These are phyloP conservation scores for Fusarium sp. DNA, from an alignment of 2,329 filamentous ascomycete genomes.

Conservation along the genomic window DNA sequence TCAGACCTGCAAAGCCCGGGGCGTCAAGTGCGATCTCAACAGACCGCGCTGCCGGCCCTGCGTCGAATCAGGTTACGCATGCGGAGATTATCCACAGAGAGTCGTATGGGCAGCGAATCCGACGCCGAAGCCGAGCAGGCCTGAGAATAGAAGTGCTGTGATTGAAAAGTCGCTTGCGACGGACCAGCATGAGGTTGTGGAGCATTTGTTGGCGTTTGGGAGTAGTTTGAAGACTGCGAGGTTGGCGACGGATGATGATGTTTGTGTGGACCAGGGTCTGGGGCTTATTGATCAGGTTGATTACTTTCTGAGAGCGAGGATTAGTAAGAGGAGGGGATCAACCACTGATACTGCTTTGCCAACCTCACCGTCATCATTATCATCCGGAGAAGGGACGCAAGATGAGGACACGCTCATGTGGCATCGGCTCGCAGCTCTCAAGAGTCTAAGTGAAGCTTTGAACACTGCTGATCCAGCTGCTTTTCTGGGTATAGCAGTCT, in stretches of 20 bases:
- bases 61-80: slow-evolving; percentile 43
- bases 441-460: slow-evolving; percentile 52
- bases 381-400: neutral
- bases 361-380: neutral
- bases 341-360: neutral
- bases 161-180: slow-evolving; percentile 1
- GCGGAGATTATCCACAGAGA: slow-evolving; percentile 47
- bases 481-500: slow-evolving; percentile 55
- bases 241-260: neutral
- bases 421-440: slow-evolving; percentile 48
- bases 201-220: slow-evolving; percentile 38
- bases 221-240: slow-evolving; percentile 39
- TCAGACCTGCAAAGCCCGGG: slow-evolving; percentile 39
- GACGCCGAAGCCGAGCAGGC: neutral
- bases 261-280: slow-evolving; percentile 28
- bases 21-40: slow-evolving; percentile 46
- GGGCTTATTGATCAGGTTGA: slow-evolving; percentile 41
- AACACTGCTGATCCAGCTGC: slow-evolving; percentile 54
- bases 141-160: neutral
- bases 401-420: slow-evolving; percentile 20
- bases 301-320: slow-evolving; percentile 42
- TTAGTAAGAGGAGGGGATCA: slow-evolving; percentile 19
- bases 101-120: slow-evolving; percentile 44
- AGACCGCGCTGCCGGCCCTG: slow-evolving; percentile 42
- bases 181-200: slow-evolving; percentile 7